Base-by-base conservation (phyloP, 805 yeast species). In the Kodamaea fukazawae region DNA sequence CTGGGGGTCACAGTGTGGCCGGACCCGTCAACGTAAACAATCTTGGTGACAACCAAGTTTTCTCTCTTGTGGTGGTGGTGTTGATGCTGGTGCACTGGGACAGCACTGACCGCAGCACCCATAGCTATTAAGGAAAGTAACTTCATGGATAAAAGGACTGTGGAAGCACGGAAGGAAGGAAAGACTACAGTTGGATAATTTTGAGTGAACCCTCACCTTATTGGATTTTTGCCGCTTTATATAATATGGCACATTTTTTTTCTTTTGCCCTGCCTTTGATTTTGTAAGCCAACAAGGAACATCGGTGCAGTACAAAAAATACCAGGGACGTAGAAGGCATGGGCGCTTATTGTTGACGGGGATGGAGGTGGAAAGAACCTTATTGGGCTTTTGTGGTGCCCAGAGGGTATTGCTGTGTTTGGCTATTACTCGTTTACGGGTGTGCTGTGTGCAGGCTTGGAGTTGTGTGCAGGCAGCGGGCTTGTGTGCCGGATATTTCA, bases 31-130 rank as follows among this genome's bases (percentile, higher is more conserved):
- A 59, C 70, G 38, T 61, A 58, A 20, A 63, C 67, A 36, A 65
- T 52, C 39, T 60, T 51, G 43, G 73, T 64, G 35, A 60, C 67
- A 34, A 53, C 54, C n/a, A 33, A 29, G 18, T 7, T 13, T 73
- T 53, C 70, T 57, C 71, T 64, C 55, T 64, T 61, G 51, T 65
- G 57, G 43, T 53, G 51, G 32, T 62, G 60, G 42, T 65, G 70
- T 46, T 64, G 72, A 44, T 59, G 57, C 47, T 61, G 65, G 42
- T 49, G 54, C 41, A 61, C 54, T 29, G 69, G 69, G 46, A 64
- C 64, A 42, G 69, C 65, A 25, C 50, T 30, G 36, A 61, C 58
- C 23, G 48, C 42, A 31, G 61, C 36, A 25, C 62, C 63, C 31
- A 57, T 36, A 27, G 65, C 48, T 32, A 60, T 49, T 29, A 60